Base-by-base conservation (phyloP, 139 green algal species). In the Chlorella sp. region DNA sequence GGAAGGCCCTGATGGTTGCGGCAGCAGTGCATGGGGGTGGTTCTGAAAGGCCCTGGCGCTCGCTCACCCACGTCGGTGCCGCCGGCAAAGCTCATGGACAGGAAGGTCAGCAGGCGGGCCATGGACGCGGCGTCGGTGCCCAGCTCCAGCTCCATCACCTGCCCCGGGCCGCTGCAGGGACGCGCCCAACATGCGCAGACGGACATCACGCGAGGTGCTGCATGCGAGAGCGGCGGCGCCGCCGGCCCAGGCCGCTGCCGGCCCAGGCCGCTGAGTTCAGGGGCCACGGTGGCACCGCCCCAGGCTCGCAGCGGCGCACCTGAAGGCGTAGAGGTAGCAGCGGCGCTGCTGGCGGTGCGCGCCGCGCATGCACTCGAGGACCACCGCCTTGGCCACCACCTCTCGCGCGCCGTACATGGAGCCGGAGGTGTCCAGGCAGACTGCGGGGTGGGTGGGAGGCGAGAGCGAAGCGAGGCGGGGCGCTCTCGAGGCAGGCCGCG, bases 301-400 rank as follows among this genome's bases (percentile, higher is more conserved):
- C 21, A 6, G 7, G 35, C 38, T 8, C 35, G 1, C 8, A 1
- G 15, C 8, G 33, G 5, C 42, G 15, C 61, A 79, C 64, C 85
- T 93, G 87, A 98, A 98, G 4, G 94, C 92, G 79, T 97, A 97
- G 17, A 98, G 80, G 81, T 93, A 96, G 83, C 92, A 97, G 3
- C 74, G 51, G 14, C 94, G 77, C 55, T 84, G 69, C 78, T 97
- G 92, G 17, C 90, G 76, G 79, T 94, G 88, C 15, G 94, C 94
- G 4, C 91, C 91, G 0, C 94, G 79, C 84, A 97, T 86, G 86
- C 89, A 96, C 82, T 97, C 94, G 42, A 98, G 87, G 5, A 91
- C 91, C 23, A 97, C 79, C 17, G 94, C 93, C 84, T 98, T 98
- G 56, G 94, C 94, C 56, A 98, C 93, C 12, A 83, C 89, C 82